Base-by-base conservation (phyloP, 75 land plant genomes). In the Isoetes taiwanensis region DNA sequence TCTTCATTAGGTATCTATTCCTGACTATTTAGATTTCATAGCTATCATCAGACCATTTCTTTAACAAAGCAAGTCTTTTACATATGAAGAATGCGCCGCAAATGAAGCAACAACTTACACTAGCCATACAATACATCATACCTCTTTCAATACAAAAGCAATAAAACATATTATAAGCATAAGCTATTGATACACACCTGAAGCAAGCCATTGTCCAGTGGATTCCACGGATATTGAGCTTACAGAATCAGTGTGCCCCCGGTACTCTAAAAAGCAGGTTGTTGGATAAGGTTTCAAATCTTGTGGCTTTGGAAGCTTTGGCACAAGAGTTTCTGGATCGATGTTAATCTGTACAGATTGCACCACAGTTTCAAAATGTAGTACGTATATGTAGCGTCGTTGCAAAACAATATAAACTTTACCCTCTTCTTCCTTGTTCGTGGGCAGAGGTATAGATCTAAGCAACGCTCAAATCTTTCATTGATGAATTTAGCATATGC, bases 281-380 rank as follows among this genome's bases (percentile, higher is more conserved):
- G 46, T 32, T 16, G 98, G 98, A 56, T 76, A 93, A 57, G 98
- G 98, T 61, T 68, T 80, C 32, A 93, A 69, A 71, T 93, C 96
- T 63, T 79, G 87, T 16, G 78, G 76, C 64, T 76, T 93, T 2
- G 98, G 98, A 17, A 93, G 78, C 65, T 88, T 93, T 3, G 98
- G 98, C 56, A 88, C 79, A 61, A 93, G 53, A 28, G 96, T 74
- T 50, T 93, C 96, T 12, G 96, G 96, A 77, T 93, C 96, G 46
- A 88, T 81, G 37, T 88, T 76, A 52, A 83, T 69, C 95, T 88
- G 77, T 23, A 53, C 40, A 14, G 14, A 37, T 37, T 37, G 39
- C 9, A 37, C 39, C 12, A 37, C 39, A 37, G 39, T 32, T 19
- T 19, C 23, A 42, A 2, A 61, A 30, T 52, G 43, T 61, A 58